Conservation (phyloP, 345 rosid species). For the Excoecaria agallocha region DNA sequence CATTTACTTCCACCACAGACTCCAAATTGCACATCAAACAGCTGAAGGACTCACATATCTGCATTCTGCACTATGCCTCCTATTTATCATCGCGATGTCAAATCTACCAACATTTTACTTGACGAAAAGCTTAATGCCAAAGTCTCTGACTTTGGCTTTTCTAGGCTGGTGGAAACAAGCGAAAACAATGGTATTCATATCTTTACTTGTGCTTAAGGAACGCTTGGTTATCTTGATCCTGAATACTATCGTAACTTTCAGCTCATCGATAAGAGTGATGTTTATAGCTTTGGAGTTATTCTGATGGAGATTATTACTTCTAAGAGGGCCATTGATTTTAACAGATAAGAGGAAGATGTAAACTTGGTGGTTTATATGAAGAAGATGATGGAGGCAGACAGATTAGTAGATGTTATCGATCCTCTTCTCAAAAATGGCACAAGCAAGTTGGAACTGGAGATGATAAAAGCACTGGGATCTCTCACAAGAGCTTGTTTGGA, state of each 20-base stretch:
- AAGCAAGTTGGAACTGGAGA: conserved; percentile 34
- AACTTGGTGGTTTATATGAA: conserved; percentile 46
- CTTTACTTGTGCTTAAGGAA: conserved; percentile 57
- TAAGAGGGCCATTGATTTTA: conserved; percentile 51
- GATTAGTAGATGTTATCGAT: conserved; percentile 39
- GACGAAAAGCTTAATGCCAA: conserved; percentile 49
- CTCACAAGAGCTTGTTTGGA: conserved; percentile 47
- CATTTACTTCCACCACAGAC: conserved; percentile 43
- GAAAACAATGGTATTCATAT: conserved; percentile 48
- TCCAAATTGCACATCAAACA: conserved; percentile 44
- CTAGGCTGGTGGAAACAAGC: conserved; percentile 42
- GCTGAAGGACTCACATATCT: conserved; percentile 58
- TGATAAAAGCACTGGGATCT: conserved; percentile 42
- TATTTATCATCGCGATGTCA: conserved; percentile 57
- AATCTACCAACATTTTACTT: conserved; percentile 56
- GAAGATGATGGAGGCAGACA: conserved; percentile 44
- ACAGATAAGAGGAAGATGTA: conserved; percentile 51
- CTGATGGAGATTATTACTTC: conserved; percentile 51
- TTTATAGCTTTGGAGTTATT: conserved; percentile 65
- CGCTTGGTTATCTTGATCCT: conserved; percentile 60
- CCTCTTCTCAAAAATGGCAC: conserved; percentile 35
- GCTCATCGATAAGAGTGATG: conserved; percentile 62
- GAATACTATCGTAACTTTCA: conserved; percentile 59
- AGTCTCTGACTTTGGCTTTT: conserved; percentile 56
- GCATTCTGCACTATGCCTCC: conserved; percentile 54